Conservation (phyloP, 2,329 filamentous ascomycete genomes). For the Furcasterigmium sp. region DNA sequence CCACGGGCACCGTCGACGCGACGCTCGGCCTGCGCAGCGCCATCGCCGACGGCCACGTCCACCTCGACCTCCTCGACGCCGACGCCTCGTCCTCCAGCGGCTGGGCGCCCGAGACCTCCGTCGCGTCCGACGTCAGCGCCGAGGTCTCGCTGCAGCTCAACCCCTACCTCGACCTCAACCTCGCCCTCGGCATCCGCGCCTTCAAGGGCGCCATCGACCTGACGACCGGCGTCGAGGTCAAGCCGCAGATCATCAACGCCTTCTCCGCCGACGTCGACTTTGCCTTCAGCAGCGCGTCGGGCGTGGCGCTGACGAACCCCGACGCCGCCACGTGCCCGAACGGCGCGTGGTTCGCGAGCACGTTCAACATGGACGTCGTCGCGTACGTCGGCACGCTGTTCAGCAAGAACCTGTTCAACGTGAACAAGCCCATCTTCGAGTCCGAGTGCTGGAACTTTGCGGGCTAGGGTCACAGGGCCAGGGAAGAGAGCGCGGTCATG, state of each 20-base stretch:
- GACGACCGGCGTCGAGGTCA: slow-evolving; percentile 26
- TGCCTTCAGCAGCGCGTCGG: slow-evolving; percentile 5
- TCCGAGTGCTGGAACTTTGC: slow-evolving; percentile 12
- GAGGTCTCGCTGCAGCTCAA: slow-evolving; percentile 27
- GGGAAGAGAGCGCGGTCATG: too few relatives aligned
- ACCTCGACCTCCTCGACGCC: slow-evolving; percentile 27
- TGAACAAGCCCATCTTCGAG: slow-evolving; percentile 9
- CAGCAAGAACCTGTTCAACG: slow-evolving; percentile 9
- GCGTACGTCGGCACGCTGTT: slow-evolving; percentile 10
- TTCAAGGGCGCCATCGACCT: slow-evolving; percentile 16
- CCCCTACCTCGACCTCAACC: slow-evolving; percentile 28
- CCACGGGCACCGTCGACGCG: slow-evolving; percentile 19
- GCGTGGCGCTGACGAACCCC: slow-evolving; percentile 6
- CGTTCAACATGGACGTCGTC: slow-evolving; percentile 8
- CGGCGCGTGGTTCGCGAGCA: slow-evolving; percentile 13
- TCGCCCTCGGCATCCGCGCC: slow-evolving; percentile 23
- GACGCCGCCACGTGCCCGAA: slow-evolving; percentile 6
- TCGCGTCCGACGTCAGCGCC: slow-evolving; percentile 21
- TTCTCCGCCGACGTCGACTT: slow-evolving; percentile 14
- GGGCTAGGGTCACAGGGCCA: too few relatives aligned
- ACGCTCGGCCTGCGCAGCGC: slow-evolving; percentile 18
- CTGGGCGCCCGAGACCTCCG: slow-evolving; percentile 26
- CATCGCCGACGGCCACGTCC: slow-evolving; percentile 26
- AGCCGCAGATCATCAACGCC: slow-evolving; percentile 26
- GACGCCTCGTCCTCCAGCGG: slow-evolving; percentile 20